A percentile compares a stretch with the other conserved stretches of the same genome.
phyloP scores from a whole-genome alignment of 495 filamentous ascomycete genomes.

The Aspergillus nanangensis region DNA sequence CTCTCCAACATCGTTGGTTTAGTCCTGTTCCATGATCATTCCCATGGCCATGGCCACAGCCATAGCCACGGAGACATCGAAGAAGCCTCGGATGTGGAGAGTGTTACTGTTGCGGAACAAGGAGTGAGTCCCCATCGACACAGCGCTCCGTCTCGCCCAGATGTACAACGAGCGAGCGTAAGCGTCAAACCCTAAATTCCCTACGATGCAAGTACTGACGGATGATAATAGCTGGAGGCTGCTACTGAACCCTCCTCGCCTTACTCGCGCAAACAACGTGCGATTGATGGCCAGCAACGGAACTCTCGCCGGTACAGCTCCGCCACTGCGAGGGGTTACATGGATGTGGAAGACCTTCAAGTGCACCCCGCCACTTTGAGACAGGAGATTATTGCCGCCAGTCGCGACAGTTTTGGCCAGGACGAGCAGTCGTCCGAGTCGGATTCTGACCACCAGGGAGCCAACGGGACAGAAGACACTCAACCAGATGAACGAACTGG shows the following conservation, averaged over 20 bases:
- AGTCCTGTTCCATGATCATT: constrained; percentile 87
- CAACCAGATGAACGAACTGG: constrained; percentile 36
- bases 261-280: constrained; percentile 25
- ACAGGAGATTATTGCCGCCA: constrained; percentile 83
- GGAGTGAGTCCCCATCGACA: constrained; percentile 41
- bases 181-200: constrained; percentile 48
- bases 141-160: constrained; percentile 25
- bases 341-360: constrained; percentile 66
- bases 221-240: constrained; percentile 1
- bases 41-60: constrained; percentile 66
- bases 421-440: constrained; percentile 49
- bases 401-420: constrained; percentile 46
- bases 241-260: constrained; percentile 26
- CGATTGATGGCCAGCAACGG: constrained; percentile 35
- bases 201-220: too few species aligned
- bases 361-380: constrained; percentile 88
- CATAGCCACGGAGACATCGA: constrained; percentile 45
- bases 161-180: constrained; percentile 42
- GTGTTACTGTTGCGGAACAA: constrained; percentile 34
- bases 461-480: constrained; percentile 38
- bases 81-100: constrained; percentile 28
- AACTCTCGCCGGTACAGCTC: constrained; percentile 51
- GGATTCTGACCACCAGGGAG: constrained; percentile 47
- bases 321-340: constrained; percentile 43
- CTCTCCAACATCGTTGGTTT: constrained; percentile 86